Percentiles rank a stretch among this genome's conserved stretches.
phyloP scores from a whole-genome alignment of 2,329 filamentous ascomycete species.

The Pyrenophora tritici-repentis region DNA sequence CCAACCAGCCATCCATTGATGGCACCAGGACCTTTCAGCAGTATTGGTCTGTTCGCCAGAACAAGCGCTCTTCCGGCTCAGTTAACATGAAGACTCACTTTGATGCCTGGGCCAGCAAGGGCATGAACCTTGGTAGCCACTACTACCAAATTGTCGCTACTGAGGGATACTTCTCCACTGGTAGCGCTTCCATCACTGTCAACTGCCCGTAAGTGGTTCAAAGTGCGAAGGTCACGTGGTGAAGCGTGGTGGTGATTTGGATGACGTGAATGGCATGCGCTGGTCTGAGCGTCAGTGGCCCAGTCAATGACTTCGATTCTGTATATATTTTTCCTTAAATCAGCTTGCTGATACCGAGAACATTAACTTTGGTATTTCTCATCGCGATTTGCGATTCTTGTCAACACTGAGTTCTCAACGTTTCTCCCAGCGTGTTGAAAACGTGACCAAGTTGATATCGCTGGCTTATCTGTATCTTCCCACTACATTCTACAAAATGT shows the following conservation, averaged over 20 bases:
- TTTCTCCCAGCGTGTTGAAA: no score
- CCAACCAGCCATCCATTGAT: constrained; percentile 55
- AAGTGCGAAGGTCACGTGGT: neutral
- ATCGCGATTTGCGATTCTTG: neutral
- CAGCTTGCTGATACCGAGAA: constrained; percentile 7
- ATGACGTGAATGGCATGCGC: neutral
- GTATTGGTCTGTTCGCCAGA: constrained; percentile 53
- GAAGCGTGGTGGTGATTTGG: neutral
- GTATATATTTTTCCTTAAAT: constrained; percentile 3
- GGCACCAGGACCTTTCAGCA: constrained; percentile 59
- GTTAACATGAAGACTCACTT: constrained; percentile 45
- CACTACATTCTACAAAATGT: constrained; percentile 9
- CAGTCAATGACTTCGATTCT: neutral
- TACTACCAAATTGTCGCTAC: constrained; percentile 49
- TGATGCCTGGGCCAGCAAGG: constrained; percentile 41
- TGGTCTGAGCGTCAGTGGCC: neutral
- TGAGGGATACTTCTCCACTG: constrained; percentile 57
- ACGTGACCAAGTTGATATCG: neutral
- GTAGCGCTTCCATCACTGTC: constrained; percentile 56
- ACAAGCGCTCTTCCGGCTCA: constrained; percentile 37
- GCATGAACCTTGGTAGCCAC: constrained; percentile 38
- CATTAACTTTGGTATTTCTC: constrained; percentile 1
- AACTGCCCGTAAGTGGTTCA: constrained; percentile 29
- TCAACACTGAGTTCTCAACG: no score
- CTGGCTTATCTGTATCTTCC: neutral